A percentile compares a stretch with the other conserved stretches of the same genome.
Evolutionary conservation across 345 rosid genomes (phyloP).

Genomic region (Psidium friedrichsthalianum): DNA sequence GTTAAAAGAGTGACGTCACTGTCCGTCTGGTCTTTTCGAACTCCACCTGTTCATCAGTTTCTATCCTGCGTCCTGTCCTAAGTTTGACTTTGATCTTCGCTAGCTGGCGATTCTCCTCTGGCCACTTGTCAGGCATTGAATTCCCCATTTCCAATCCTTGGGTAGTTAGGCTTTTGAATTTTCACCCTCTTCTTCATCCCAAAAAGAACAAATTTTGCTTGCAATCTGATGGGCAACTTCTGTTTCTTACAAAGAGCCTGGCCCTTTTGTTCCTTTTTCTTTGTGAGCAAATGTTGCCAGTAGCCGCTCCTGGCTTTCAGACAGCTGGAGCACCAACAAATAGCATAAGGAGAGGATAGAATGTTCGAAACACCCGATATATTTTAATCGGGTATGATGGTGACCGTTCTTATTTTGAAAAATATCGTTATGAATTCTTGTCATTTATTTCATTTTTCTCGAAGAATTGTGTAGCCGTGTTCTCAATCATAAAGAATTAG

Average conservation of each 20-base stretch:
- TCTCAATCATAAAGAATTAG: no score
- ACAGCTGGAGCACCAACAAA: no score
- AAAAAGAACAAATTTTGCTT: neutral
- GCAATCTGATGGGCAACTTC: neutral
- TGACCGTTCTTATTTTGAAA: neutral
- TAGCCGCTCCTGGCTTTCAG: no score
- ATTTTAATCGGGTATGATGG: neutral
- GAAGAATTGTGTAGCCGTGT: no score
- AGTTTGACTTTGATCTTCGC: neutral
- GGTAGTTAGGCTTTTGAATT: neutral
- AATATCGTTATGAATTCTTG: neutral
- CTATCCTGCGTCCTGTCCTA: neutral
- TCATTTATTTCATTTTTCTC: neutral
- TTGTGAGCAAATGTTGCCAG: neutral
- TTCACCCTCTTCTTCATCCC: neutral
- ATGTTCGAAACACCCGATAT: rapidly evolving
- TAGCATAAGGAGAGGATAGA: no score
- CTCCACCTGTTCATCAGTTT: neutral
- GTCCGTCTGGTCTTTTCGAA: neutral
- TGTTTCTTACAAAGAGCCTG: neutral
- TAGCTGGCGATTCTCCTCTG: neutral
- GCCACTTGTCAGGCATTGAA: neutral
- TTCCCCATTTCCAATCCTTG: neutral
- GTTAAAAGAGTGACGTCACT: neutral
- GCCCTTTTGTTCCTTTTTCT: neutral